Conservation (phyloP, 805 yeast species). For the Lipomyces kockii region DNA sequence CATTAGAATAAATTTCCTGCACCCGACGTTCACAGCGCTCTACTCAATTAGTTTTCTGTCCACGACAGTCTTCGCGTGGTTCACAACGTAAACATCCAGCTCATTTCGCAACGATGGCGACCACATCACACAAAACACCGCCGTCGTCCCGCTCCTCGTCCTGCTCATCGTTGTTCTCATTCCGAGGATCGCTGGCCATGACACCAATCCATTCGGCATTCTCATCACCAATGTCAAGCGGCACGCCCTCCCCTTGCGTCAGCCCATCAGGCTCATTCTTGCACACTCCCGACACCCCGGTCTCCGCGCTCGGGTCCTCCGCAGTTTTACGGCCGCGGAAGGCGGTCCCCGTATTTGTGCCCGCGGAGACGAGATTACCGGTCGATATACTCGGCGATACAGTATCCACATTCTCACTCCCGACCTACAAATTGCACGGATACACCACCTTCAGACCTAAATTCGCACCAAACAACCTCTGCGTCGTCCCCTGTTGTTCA, state of each 20-base stretch:
- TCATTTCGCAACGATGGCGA: background rate
- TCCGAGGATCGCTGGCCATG: background rate
- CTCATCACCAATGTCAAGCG: constrained; percentile 3
- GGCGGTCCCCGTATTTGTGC: constrained; percentile 17
- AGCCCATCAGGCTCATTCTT: background rate
- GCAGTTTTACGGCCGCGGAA: background rate
- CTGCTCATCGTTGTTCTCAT: background rate
- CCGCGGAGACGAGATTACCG: constrained; percentile 8
- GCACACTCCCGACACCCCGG: constrained; percentile 1
- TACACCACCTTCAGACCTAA: constrained; percentile 15
- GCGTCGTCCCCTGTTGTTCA: constrained; percentile 3
- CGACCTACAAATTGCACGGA: constrained; percentile 16
- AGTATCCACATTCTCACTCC: constrained; percentile 1
- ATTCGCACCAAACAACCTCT: constrained; percentile 16
- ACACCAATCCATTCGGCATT: background rate
- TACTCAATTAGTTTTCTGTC: background rate
- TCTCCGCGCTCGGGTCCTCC: background rate
- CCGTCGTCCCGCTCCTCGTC: background rate
- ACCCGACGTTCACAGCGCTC: background rate
- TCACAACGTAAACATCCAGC: background rate
- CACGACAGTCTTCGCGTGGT: background rate
- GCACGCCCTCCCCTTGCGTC: background rate
- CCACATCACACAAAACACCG: background rate
- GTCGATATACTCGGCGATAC: constrained; percentile 7
- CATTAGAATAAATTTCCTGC: background rate